A percentile compares a stretch with the other conserved stretches of the same genome.
Conservation (phyloP, 1,284 basidiomycete species). For the Porogramme epimiltina region DNA sequence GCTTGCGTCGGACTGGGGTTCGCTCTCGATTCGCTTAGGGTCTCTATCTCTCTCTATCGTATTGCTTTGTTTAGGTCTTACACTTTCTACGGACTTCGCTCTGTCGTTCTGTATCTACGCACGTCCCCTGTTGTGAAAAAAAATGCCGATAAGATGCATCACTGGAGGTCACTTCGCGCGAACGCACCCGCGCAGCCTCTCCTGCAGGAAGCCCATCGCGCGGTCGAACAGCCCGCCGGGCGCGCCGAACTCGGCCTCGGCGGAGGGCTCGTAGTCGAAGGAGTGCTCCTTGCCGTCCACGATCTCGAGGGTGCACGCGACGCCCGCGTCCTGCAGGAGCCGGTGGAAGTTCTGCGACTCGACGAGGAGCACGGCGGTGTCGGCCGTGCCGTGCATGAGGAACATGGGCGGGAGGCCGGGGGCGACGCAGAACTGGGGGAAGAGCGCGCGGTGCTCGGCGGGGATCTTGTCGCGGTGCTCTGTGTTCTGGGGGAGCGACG, state of each 20-base stretch:
- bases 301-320: constrained; percentile 40
- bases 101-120: too few species aligned
- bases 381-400: constrained; percentile 55
- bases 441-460: constrained; percentile 39
- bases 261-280: constrained; percentile 51
- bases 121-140: too few species aligned
- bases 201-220: constrained; percentile 36
- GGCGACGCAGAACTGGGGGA: constrained; percentile 53
- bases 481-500: not conserved
- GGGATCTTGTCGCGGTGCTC: constrained; percentile 35
- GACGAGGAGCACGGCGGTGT: constrained; percentile 50
- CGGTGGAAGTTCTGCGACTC: constrained; percentile 49
- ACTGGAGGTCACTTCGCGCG: too few species aligned
- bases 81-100: too few species aligned
- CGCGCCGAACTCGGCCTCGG: constrained; percentile 37
- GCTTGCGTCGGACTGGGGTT: not conserved
- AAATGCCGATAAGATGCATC: too few species aligned
- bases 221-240: constrained; percentile 37
- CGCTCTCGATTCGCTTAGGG: not conserved
- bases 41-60: not conserved
- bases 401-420: constrained; percentile 53
- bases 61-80: not conserved
- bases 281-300: constrained; percentile 56
- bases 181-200: too few species aligned
- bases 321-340: constrained; percentile 40